Percentiles rank a stretch among this genome's conserved stretches.
Conservation (phyloP, 805 yeast genomes). For the Wickerhamiella dianesei region DNA sequence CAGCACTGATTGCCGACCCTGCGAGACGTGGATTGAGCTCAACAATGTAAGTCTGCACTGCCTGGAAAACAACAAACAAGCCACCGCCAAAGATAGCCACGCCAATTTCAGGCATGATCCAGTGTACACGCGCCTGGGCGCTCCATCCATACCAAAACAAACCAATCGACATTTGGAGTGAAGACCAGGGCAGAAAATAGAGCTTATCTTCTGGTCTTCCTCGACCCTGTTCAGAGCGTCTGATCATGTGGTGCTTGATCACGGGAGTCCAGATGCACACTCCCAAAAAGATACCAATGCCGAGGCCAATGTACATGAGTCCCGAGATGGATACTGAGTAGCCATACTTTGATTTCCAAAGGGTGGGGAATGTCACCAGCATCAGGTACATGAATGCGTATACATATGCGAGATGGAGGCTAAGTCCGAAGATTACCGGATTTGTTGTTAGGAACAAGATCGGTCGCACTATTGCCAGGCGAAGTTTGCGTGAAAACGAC, state of each 20-base stretch:
- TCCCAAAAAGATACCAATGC: slow-evolving; percentile 42
- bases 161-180: slow-evolving; percentile 44
- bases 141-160: slow-evolving; percentile 65
- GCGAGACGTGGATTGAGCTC: slow-evolving; percentile 57
- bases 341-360: slow-evolving; percentile 36
- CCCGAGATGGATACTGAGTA: slow-evolving; percentile 39
- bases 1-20: slow-evolving; percentile 58
- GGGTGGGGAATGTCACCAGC: slow-evolving; percentile 45
- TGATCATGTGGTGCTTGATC: slow-evolving; percentile 25
- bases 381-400: slow-evolving; percentile 56
- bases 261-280: slow-evolving; percentile 35
- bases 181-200: slow-evolving; percentile 37
- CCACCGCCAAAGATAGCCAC: slow-evolving; percentile 46
- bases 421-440: slow-evolving; percentile 53
- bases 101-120: slow-evolving; percentile 55
- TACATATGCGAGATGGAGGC: slow-evolving; percentile 48
- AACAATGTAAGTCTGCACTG: slow-evolving; percentile 54
- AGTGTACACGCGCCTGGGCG: slow-evolving; percentile 39
- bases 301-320: slow-evolving; percentile 43
- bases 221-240: slow-evolving; percentile 30
- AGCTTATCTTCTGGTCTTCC: slow-evolving; percentile 49
- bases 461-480: slow-evolving; percentile 45
- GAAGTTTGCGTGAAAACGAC: slow-evolving; percentile 11
- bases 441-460: slow-evolving; percentile 37
- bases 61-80: slow-evolving; percentile 49